Base-by-base conservation (phyloP, 108 stramenopile genomes). In the Skeletonema grethae region DNA sequence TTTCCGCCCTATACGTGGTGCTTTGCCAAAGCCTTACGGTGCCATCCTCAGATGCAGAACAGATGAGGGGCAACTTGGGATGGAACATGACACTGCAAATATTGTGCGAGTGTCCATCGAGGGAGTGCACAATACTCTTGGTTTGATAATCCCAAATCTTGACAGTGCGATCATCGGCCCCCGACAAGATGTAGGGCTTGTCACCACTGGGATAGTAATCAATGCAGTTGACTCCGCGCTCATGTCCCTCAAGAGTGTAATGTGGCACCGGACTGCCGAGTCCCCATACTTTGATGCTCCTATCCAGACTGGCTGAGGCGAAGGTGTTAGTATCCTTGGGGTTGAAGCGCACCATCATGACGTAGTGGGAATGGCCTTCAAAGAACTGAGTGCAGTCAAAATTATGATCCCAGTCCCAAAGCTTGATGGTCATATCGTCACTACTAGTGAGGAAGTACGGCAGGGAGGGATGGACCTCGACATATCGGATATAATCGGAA, bases 131-230 rank as follows among this genome's bases (percentile, higher is more conserved):
- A 61, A 96, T 91, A 43, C 86, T 90, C 67, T 95, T 93, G 20
- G 94, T 95, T 87, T 93, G 69, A 78, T 95, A 95, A 75, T 95
- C 91, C 91, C 98, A 99, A 81, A 99, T 97, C 79, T 97, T 97
- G 46, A 99, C 95, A 24, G 97, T 96, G 43, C 88, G 86, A 88
- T 99, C 99, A 71, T 99, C 99, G 1, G 99, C 95, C 13, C 99
- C 99, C 15, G 91, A 95, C 39, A 99, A 69, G 71, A 99, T 92
- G 84, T 99, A 99, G 13, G 99, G 99, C 80, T 98, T 97, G 72
- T 99, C 99, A 32, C 97, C 97, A 25, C 96, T 96, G 8, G 97
- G 99, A 82, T 99, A 99, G 85, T 98, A 99, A 76, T 99, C 99
- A 28, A 99, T 78, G 73, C 96, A 95, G 78, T 99, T 99, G 66